phyloP scores from a whole-genome alignment of 371 early-diverging fungal species.

The Nematocida sp. region DNA sequence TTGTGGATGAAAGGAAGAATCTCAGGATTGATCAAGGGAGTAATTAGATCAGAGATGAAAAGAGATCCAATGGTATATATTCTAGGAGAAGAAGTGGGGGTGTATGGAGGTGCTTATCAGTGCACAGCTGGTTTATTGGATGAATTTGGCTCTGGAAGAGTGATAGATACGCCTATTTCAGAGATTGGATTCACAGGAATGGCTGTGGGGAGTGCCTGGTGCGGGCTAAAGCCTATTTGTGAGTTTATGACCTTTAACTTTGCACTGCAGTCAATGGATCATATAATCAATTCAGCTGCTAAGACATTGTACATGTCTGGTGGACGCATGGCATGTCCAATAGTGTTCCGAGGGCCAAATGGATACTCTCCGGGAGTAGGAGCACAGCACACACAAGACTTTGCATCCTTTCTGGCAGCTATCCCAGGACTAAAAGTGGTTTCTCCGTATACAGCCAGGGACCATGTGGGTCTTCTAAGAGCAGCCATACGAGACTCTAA shows the following conservation, averaged over 20 bases:
- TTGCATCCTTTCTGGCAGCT: conserved; percentile 91
- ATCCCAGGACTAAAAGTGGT: conserved; percentile 96
- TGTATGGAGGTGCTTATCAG: conserved; percentile 97
- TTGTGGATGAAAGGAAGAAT: conserved; percentile 14
- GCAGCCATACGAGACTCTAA: conserved; percentile 94
- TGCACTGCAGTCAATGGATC: conserved; percentile 98
- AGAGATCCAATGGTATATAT: conserved; percentile 81
- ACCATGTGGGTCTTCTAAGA: conserved; percentile 89
- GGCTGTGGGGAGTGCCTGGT: conserved; percentile 87
- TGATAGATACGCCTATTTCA: conserved; percentile 96
- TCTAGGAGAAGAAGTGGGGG: conserved; percentile 92
- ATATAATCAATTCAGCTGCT: conserved; percentile 96
- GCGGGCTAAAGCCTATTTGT: conserved; percentile 90
- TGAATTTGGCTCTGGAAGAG: conserved; percentile 88
- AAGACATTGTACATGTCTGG: conserved; percentile 97
- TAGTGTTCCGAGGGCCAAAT: conserved; percentile 98
- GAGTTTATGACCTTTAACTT: conserved; percentile 99
- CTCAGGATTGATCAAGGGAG: conserved; percentile 86
- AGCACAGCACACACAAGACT: conserved; percentile 98
- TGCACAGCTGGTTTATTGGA: conserved; percentile 89
- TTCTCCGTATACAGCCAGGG: conserved; percentile 87
- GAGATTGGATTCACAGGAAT: conserved; percentile 97
- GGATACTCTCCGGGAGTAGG: conserved; percentile 93
- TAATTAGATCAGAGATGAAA: conserved; percentile 90
- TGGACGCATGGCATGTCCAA: conserved; percentile 76